A percentile compares a stretch with the other conserved stretches of the same genome.
Conservation (phyloP, 2,329 filamentous ascomycete species). For the Mycosphaerella arachidis region DNA sequence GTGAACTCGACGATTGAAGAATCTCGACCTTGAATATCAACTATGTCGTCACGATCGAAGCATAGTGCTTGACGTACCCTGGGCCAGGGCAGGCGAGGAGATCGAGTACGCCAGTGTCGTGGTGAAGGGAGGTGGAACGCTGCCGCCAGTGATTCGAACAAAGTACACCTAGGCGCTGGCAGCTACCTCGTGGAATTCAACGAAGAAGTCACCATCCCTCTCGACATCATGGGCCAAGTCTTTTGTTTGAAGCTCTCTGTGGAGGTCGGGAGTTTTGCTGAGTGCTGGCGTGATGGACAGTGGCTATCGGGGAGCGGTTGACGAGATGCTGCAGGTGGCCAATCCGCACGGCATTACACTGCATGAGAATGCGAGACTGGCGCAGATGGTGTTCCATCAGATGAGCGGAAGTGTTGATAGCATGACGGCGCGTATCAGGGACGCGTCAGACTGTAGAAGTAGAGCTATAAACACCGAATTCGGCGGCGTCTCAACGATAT, state of each 20-base stretch:
- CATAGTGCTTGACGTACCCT: background rate
- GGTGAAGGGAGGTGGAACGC: background rate
- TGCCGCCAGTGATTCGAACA: background rate
- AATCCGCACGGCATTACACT: constrained; percentile 32
- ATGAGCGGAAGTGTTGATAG: constrained; percentile 35
- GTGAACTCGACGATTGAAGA: background rate
- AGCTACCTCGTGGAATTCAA: constrained; percentile 41
- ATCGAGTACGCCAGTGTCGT: background rate
- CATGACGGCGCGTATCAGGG: constrained; percentile 39
- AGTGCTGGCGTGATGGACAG: constrained; percentile 41
- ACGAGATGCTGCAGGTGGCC: constrained; percentile 35
- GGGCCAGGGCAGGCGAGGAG: background rate
- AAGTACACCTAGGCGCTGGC: constrained; percentile 18
- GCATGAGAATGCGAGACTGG: constrained; percentile 35
- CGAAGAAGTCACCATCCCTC: constrained; percentile 38
- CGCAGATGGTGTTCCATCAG: constrained; percentile 40
- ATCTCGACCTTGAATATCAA: background rate
- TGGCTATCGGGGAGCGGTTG: constrained; percentile 41
- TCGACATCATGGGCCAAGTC: constrained; percentile 38
- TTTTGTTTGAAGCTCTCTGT: constrained; percentile 40
- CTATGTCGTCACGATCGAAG: background rate
- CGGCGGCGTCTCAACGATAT: no score
- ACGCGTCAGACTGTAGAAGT: background rate
- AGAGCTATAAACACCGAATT: background rate
- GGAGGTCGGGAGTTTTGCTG: constrained; percentile 37